These are phyloP conservation scores for Diaporthe australafricana DNA, from an alignment of 2,329 filamentous ascomycete species.

Conservation along the genomic window DNA sequence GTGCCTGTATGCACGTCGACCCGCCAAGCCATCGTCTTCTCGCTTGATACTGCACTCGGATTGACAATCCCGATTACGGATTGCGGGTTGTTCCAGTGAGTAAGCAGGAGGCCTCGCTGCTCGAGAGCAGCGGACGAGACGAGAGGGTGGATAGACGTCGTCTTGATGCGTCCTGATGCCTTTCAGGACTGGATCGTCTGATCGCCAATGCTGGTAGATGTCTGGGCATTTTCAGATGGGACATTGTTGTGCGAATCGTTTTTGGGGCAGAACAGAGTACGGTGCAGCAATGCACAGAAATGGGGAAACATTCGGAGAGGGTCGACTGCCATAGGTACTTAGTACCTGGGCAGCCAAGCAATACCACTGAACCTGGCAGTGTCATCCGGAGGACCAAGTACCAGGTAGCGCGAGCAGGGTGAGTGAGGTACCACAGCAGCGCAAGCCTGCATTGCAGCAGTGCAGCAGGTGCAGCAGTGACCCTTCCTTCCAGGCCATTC, in stretches of 20 bases:
- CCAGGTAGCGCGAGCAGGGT: background rate
- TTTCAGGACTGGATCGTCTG: constrained; percentile 17
- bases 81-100: background rate
- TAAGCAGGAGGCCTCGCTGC: constrained; percentile 30
- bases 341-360: too few species aligned
- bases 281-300: background rate
- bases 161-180: constrained; percentile 8
- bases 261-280: background rate
- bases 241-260: constrained; percentile 14
- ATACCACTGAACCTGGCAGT: too few species aligned
- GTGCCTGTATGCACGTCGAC: constrained; percentile 14
- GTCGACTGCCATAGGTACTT: too few species aligned
- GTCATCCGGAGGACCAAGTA: too few species aligned
- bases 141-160: constrained; percentile 4
- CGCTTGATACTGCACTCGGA: background rate
- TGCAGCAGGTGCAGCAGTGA: background rate
- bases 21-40: background rate
- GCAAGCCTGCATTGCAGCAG: background rate
- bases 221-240: constrained; percentile 21
- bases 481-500: constrained; percentile 11
- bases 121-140: background rate
- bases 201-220: constrained; percentile 28
- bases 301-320: background rate
- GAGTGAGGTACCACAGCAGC: constrained; percentile 6
- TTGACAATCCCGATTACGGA: background rate